Conservation (phyloP, 2,329 filamentous ascomycete genomes). For the Metarhizium rileyi region DNA sequence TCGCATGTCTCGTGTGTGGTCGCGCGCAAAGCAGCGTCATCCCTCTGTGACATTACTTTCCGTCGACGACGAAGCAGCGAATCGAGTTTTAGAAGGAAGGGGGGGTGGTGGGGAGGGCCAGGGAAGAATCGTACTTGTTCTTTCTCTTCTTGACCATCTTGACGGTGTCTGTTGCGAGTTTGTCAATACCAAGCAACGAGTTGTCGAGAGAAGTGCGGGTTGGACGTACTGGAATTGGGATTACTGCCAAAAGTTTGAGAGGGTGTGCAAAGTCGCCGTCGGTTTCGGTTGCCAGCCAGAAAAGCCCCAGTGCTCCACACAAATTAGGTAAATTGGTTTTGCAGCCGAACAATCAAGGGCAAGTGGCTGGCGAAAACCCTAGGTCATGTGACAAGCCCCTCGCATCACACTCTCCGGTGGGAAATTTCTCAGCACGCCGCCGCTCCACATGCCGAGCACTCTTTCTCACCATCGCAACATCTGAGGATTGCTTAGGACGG, state of each 20-base stretch:
- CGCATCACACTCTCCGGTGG: conserved; percentile 7
- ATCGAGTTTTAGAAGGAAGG: too few relatives aligned
- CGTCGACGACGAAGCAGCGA: neutral
- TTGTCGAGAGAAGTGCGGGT: conserved; percentile 8
- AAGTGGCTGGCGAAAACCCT: conserved; percentile 14
- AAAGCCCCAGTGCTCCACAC: conserved; percentile 8
- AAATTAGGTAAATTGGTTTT: conserved; percentile 4
- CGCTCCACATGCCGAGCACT: conserved; percentile 16
- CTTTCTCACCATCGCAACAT: conserved; percentile 32
- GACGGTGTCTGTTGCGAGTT: conserved; percentile 39
- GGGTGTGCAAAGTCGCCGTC: conserved; percentile 10
- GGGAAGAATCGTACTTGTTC: conserved; percentile 44
- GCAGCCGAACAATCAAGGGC: conserved; percentile 11
- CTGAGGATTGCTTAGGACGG: conserved; percentile 55
- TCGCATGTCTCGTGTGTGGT: neutral
- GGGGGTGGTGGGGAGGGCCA: neutral
- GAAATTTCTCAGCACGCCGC: conserved; percentile 21
- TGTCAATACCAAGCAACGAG: conserved; percentile 21
- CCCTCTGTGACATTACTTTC: neutral
- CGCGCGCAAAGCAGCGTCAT: conserved; percentile 9
- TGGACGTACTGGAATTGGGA: conserved; percentile 17
- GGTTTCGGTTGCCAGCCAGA: conserved; percentile 7
- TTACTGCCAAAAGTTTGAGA: conserved; percentile 10
- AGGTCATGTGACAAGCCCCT: conserved; percentile 16
- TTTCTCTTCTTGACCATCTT: conserved; percentile 67